phyloP scores from a whole-genome alignment of 2,329 filamentous ascomycete species.

The Diaporthe ilicicola region DNA sequence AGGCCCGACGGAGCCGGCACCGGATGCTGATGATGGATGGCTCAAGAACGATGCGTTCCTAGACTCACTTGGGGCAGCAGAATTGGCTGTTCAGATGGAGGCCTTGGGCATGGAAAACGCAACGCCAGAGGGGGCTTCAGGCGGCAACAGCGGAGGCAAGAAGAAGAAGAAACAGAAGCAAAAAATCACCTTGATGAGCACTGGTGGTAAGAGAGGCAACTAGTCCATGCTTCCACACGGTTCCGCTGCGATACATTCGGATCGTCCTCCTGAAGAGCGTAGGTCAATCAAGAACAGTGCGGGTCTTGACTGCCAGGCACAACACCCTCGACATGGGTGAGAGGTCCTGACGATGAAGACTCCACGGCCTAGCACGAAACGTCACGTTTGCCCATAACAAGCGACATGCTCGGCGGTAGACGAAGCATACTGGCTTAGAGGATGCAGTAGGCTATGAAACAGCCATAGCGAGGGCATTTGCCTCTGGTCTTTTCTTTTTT shows the following conservation, averaged over 20 bases:
- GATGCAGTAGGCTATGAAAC: conserved; percentile 17
- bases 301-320: not conserved
- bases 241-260: not conserved
- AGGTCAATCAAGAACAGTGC: not conserved
- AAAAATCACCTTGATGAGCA: conserved; percentile 78
- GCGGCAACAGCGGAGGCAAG: conserved; percentile 42
- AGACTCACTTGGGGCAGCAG: conserved; percentile 69
- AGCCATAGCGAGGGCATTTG: conserved; percentile 9
- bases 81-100: conserved; percentile 68
- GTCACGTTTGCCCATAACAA: not conserved
- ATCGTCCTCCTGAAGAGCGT: not conserved
- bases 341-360: not conserved
- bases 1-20: conserved; percentile 48
- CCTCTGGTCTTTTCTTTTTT: not conserved
- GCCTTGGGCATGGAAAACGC: conserved; percentile 54
- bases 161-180: conserved; percentile 75
- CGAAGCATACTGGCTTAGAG: not conserved
- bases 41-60: conserved; percentile 82
- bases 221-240: conserved; percentile 34
- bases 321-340: not conserved
- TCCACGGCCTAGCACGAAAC: not conserved
- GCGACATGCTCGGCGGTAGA: not conserved
- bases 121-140: conserved; percentile 33
- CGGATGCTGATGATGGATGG: conserved; percentile 78
- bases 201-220: conserved; percentile 61